These are phyloP conservation scores for Monosporascus sp. DNA, from an alignment of 2,329 filamentous ascomycete genomes.

Conservation along the genomic window DNA sequence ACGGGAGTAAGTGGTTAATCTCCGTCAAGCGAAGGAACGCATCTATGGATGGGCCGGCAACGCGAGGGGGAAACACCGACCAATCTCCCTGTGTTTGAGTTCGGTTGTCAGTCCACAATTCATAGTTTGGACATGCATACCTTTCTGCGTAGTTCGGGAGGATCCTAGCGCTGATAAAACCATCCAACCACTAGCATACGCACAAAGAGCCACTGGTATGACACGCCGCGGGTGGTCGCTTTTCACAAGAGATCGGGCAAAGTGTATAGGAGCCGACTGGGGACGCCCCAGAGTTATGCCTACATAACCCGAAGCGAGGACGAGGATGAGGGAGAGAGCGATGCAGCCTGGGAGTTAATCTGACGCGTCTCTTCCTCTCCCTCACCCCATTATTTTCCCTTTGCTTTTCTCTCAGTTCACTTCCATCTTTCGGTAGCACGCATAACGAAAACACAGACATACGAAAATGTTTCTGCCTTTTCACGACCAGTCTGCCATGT, in stretches of 20 bases:
- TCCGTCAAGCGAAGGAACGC: no score
- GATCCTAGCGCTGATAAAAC: background rate
- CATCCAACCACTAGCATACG: conserved; percentile 15
- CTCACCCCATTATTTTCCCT: background rate
- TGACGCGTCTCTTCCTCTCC: background rate
- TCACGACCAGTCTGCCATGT: conserved; percentile 14
- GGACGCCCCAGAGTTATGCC: conserved; percentile 11
- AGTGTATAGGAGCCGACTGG: conserved; percentile 20
- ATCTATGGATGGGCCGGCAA: no score
- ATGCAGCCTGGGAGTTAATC: background rate
- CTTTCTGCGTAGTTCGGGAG: no score
- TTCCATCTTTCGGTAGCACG: no score
- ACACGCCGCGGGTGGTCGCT: conserved; percentile 20
- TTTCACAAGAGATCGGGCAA: conserved; percentile 20
- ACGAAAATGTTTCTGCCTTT: no score
- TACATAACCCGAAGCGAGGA: background rate
- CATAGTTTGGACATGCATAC: no score
- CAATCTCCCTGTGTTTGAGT: no score
- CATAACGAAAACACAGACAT: no score
- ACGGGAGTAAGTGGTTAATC: conserved; percentile 35
- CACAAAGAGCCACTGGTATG: conserved; percentile 24
- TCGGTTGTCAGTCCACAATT: no score
- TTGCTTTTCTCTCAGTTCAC: no score
- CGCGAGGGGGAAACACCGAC: no score
- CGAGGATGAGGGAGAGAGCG: background rate